Evolutionary conservation across 495 filamentous ascomycete genomes (phyloP), one percentile per base, ranked within the genome.

Genomic region (Tricharina praecox): DNA sequence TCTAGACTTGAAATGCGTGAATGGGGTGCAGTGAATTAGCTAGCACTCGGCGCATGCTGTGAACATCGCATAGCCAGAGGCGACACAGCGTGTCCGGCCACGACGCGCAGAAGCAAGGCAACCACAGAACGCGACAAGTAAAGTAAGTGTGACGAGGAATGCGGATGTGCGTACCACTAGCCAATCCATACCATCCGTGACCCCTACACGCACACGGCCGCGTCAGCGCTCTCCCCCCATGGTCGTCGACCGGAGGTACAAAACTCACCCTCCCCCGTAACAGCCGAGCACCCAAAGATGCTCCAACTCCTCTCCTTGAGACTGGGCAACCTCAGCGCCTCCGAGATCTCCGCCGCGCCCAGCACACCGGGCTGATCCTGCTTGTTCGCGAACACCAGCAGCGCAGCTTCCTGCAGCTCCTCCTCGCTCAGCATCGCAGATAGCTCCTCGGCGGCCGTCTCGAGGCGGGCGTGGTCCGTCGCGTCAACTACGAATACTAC

Each of bases 111-210:
- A n/a, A n/a, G n/a, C n/a, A n/a, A n/a, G n/a, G n/a, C n/a, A n/a
- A n/a, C n/a, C n/a, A n/a, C n/a, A n/a, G n/a, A n/a, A n/a, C n/a
- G n/a, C n/a, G n/a, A n/a, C n/a, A n/a, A n/a, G n/a, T n/a, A n/a
- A n/a, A n/a, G n/a, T n/a, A n/a, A n/a, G n/a, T n/a, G n/a, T n/a
- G n/a, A n/a, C n/a, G n/a, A n/a, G n/a, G n/a, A n/a, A n/a, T n/a
- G 28, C 28, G 11, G 30, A 23, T 23, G 16, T 43, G 78, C 85
- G 69, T 67, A 93, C 87, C 74, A 90, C 85, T 61, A 97, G 66
- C 90, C 90, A 97, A 67, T 97, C 87, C 90, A 97, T 97, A 40
- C 90, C 90, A 62, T 97, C 90, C 47, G 76, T 79, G 21, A 97
- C 78, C 56, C 90, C 58, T 60, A 19, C 18, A 21, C 50, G 45